Base-by-base conservation (phyloP, 73 alveolate genomes). In the Halteria grandinella region DNA sequence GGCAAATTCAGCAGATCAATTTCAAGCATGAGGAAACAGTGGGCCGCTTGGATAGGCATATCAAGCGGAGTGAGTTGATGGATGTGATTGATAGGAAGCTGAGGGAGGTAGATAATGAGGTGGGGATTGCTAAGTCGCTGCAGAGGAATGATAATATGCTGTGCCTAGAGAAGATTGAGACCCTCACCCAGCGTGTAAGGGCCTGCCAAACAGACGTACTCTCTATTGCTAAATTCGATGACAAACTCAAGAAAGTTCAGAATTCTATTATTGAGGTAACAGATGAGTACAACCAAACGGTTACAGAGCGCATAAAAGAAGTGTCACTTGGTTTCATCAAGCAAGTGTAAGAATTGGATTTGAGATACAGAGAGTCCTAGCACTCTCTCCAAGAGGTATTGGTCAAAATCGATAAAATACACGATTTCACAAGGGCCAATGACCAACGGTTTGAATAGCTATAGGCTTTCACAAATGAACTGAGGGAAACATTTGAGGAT, bases 401-500 rank as follows among this genome's bases (percentile, higher is more conserved):
- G 33, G 48, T 60, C 21, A 60, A 60, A 60, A 59, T 60, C 7
- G 29, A 60, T 21, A 60, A 59, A 40, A 59, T 39, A 3, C 37
- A 60, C 15, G 77, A 60, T 18, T 60, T 60, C 43, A 36, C 77
- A 18, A 28, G 43, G 23, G 51, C 20, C 3, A 39, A 18, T 60
- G 77, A 60, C 24, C 55, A 40, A 40, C 37, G 43, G 29, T 60
- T 60, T 21, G 2, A 36, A 45, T 8, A 60, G 15, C 43, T 60
- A 23, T 21, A 36, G n/a, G 41, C 58, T 36, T 3, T 60, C 25
- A 60, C 43, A 21, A 66, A 66, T 7, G 36, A 21, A 5, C 23
- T 66, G 28, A 66, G 66, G 47, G 66, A 66, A 20, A 45, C 63
- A 3, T 15, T 44, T 23, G 80, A 66, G 29, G 45, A 41, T 33